Evolutionary conservation across 805 yeast genomes (phyloP).

Genomic region (Wickerhamomyces tratensis): DNA sequence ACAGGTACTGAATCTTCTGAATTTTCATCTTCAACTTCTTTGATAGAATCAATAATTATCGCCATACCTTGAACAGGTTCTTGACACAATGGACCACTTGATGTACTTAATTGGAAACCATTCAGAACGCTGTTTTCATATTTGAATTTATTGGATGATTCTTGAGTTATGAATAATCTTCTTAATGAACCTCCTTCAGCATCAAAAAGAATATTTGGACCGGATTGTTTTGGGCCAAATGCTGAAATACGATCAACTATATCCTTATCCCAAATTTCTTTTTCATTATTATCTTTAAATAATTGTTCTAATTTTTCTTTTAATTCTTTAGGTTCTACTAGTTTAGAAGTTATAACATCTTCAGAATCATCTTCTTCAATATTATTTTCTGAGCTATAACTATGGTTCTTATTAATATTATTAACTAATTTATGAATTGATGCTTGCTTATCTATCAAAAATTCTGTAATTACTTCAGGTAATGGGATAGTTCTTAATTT

Average conservation of each 20-base stretch:
- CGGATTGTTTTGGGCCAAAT: conserved; percentile 72
- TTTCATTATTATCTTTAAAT: conserved; percentile 18
- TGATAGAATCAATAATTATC: conserved; percentile 30
- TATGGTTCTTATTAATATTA: conserved; percentile 7
- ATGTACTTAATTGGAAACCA: conserved; percentile 77
- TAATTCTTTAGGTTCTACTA: conserved; percentile 21
- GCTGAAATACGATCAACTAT: conserved; percentile 36
- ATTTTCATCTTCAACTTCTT: conserved; percentile 19
- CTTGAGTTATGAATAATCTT: conserved; percentile 18
- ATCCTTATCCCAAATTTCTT: conserved; percentile 17
- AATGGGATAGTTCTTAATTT: conserved; percentile 42
- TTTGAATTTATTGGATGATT: conserved; percentile 18
- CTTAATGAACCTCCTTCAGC: conserved; percentile 25
- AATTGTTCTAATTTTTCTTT: conserved; percentile 21
- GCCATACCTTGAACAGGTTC: conserved; percentile 85
- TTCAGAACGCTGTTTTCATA: conserved; percentile 59
- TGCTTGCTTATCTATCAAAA: conserved; percentile 36
- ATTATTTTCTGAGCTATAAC: conserved; percentile 10
- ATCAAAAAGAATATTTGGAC: conserved; percentile 69
- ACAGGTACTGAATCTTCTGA: conserved; percentile 17
- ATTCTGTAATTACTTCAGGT: conserved; percentile 37
- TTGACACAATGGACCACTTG: conserved; percentile 80
- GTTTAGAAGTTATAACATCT: conserved; percentile 9
- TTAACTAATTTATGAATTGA: conserved; percentile 29
- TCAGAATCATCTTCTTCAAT: conserved; percentile 14